A percentile compares a stretch with the other conserved stretches of the same genome.
Evolutionary conservation across 176 grass and related monocot genomes (phyloP).

Genomic region (Avena insularis): DNA sequence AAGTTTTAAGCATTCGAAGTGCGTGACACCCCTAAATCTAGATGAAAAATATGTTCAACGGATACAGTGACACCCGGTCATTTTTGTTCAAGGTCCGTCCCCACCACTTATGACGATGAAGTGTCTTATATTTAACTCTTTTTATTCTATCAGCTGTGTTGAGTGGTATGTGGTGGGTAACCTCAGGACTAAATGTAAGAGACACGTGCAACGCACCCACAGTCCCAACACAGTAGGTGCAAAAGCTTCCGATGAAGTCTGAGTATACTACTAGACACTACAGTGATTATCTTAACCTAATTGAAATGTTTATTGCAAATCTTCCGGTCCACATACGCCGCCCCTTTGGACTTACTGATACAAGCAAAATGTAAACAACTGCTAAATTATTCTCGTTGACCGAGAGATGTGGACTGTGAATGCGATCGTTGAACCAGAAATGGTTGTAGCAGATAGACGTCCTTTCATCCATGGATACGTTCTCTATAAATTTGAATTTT

Average conservation of each 20-base stretch:
- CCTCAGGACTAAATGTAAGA: too few species aligned
- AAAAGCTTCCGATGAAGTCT: background rate
- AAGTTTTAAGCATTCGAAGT: too few species aligned
- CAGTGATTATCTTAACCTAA: background rate
- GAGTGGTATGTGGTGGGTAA: too few species aligned
- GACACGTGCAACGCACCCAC: too few species aligned
- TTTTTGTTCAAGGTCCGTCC: too few species aligned
- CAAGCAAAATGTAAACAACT: background rate
- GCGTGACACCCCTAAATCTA: too few species aligned
- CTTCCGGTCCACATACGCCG: background rate
- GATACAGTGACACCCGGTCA: too few species aligned
- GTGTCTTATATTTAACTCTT: too few species aligned
- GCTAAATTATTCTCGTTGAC: background rate
- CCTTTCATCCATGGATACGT: background rate
- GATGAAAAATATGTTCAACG: too few species aligned
- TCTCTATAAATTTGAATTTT: background rate
- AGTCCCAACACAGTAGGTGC: background rate
- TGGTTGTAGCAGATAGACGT: background rate
- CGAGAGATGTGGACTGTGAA: background rate
- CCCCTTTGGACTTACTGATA: background rate
- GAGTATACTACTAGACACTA: background rate
- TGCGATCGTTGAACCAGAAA: background rate
- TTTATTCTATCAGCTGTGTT: too few species aligned
- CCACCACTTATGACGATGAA: too few species aligned
- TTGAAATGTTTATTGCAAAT: background rate